Evolutionary conservation across 169 alveolate genomes (phyloP).

Genomic region (Neospora caninum): DNA sequence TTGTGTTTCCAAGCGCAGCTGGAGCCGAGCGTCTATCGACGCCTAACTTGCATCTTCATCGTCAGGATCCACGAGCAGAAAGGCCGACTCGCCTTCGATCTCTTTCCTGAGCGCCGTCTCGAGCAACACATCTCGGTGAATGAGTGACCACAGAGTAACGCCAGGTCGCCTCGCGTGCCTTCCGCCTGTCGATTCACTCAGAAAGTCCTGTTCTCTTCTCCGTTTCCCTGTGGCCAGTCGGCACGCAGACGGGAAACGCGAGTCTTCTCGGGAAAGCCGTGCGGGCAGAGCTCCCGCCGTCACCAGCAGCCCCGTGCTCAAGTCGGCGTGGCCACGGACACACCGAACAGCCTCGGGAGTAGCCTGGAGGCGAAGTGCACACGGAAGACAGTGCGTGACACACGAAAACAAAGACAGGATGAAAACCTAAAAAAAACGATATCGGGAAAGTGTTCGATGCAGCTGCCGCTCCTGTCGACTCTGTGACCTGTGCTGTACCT

Average conservation of each 20-base stretch:
- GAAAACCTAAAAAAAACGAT: too few species aligned
- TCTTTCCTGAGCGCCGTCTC: slow-evolving; percentile 36
- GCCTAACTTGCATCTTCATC: not conserved
- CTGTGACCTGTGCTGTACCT: too few species aligned
- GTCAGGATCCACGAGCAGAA: not conserved
- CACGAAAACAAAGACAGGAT: not conserved
- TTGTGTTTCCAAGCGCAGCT: too few species aligned
- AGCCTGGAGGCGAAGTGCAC: not conserved
- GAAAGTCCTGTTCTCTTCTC: not conserved
- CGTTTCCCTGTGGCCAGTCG: not conserved
- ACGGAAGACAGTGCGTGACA: not conserved
- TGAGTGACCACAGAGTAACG: slow-evolving; percentile 59
- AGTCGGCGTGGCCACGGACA: slow-evolving; percentile 45
- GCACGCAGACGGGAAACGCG: too few species aligned
- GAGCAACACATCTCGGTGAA: slow-evolving; percentile 56
- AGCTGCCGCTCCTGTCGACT: too few species aligned
- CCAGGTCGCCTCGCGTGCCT: slow-evolving; percentile 8
- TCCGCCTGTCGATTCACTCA: not conserved
- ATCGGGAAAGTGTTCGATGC: too few species aligned
- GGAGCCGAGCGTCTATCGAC: too few species aligned
- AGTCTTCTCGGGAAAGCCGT: too few species aligned
- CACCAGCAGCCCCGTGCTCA: slow-evolving; percentile 50
- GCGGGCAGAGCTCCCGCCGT: slow-evolving; percentile 46
- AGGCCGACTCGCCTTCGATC: not conserved
- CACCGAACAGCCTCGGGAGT: not conserved